Evolutionary conservation across 2,329 filamentous ascomycete species (phyloP).

Genomic region (Neonectria coccinea): DNA sequence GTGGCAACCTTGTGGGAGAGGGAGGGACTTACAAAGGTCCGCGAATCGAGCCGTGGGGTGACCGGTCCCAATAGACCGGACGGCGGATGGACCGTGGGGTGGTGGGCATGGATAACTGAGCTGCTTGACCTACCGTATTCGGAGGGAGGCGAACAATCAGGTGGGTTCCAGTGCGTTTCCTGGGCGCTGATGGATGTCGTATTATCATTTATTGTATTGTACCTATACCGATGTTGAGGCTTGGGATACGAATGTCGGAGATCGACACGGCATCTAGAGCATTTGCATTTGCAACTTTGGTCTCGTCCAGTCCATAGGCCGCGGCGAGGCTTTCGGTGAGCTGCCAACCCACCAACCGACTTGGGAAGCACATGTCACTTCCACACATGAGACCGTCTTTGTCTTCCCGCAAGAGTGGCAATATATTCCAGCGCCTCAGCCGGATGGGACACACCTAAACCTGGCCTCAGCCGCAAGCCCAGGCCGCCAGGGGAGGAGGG

Average conservation of each 20-base stretch:
- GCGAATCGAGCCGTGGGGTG: constrained; percentile 33
- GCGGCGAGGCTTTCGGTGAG: background rate
- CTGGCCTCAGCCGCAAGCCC: constrained; percentile 13
- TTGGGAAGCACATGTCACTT: background rate
- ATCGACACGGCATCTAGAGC: background rate
- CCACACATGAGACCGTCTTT: background rate
- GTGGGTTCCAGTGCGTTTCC: background rate
- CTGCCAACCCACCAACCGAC: background rate
- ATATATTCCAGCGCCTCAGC: constrained; percentile 5
- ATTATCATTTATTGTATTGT: no score
- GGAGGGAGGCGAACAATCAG: background rate
- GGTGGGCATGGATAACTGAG: constrained; percentile 10
- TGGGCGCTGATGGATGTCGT: background rate
- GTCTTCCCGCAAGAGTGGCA: background rate
- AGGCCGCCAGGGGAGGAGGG: background rate
- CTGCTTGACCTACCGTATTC: background rate
- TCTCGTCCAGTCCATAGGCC: background rate
- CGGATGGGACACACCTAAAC: background rate
- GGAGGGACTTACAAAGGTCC: constrained; percentile 18
- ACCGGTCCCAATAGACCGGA: constrained; percentile 24
- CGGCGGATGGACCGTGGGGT: constrained; percentile 4
- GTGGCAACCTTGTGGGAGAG: constrained; percentile 21
- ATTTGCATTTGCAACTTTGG: background rate
- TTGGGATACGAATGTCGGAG: background rate
- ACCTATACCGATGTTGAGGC: background rate